A percentile compares a stretch with the other conserved stretches of the same genome.
Evolutionary conservation across 2,329 filamentous ascomycete species (phyloP).

Genomic region (Stachybotrys echinatus): DNA sequence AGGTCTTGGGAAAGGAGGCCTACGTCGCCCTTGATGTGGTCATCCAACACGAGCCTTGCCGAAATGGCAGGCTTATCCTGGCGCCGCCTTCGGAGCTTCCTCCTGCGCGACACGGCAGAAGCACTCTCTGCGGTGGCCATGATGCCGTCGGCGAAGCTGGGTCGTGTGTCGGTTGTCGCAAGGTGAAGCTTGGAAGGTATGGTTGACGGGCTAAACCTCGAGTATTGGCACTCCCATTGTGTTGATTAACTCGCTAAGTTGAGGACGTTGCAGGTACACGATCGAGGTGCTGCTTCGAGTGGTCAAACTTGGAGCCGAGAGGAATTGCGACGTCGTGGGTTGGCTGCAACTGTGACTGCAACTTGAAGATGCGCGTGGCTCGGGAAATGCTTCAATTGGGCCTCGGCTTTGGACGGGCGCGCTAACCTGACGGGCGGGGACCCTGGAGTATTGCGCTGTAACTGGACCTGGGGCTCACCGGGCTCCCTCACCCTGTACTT

Average conservation of each 20-base stretch:
- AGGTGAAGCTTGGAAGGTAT: background rate
- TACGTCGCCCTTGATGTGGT: conserved; percentile 77
- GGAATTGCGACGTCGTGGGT: too few relatives aligned
- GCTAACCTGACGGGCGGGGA: background rate
- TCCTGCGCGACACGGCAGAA: conserved; percentile 21
- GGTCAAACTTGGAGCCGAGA: too few relatives aligned
- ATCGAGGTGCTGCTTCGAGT: too few relatives aligned
- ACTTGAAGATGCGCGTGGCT: too few relatives aligned
- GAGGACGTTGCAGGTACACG: too few relatives aligned
- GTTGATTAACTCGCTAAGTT: too few relatives aligned
- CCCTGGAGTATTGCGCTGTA: too few relatives aligned
- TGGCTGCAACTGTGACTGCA: too few relatives aligned
- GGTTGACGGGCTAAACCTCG: too few relatives aligned
- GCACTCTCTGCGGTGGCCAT: conserved; percentile 24
- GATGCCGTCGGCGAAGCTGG: background rate
- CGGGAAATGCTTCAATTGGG: background rate
- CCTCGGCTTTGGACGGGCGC: background rate
- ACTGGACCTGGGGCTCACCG: too few relatives aligned
- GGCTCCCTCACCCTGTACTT: too few relatives aligned
- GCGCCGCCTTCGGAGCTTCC: conserved; percentile 47
- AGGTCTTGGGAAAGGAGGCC: conserved; percentile 85
- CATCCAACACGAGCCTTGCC: conserved; percentile 78
- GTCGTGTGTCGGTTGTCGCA: background rate
- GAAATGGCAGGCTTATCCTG: conserved; percentile 71
- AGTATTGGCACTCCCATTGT: too few relatives aligned